Conservation (phyloP, 2,329 filamentous ascomycete genomes). For the Zymoseptoria pseudotritici region DNA sequence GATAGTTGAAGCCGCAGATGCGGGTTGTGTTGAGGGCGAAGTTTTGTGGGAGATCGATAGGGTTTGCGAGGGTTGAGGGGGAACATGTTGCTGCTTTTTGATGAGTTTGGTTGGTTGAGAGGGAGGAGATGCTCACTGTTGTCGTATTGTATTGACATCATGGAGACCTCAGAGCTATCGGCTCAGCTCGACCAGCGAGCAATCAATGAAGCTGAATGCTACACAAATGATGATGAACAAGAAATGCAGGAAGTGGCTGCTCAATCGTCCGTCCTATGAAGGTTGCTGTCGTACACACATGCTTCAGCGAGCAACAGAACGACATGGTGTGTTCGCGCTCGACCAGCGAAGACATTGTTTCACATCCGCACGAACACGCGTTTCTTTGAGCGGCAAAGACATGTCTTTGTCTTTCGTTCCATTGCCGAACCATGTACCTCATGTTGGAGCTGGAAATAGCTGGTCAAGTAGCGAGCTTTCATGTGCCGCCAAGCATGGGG, state of each 20-base stretch:
- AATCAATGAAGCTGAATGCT: neutral
- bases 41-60: neutral
- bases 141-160: neutral
- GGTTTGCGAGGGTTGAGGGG: neutral
- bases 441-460: neutral
- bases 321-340: neutral
- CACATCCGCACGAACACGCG: neutral
- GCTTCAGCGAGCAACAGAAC: neutral
- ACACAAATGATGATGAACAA: neutral
- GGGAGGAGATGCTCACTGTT: neutral
- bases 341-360: neutral
- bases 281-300: neutral
- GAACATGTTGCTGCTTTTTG: neutral
- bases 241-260: neutral
- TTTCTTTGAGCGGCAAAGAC: neutral
- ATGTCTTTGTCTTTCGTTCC: neutral
- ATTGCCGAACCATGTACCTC: neutral
- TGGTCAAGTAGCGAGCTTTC: neutral
- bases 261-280: neutral
- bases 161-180: too few relatives aligned
- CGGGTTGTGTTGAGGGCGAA: neutral
- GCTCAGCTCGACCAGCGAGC: neutral
- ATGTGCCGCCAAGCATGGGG: neutral
- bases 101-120: too few relatives aligned
- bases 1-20: neutral